Base-by-base conservation (phyloP, 805 yeast genomes). In the Suhomyces sp. region DNA sequence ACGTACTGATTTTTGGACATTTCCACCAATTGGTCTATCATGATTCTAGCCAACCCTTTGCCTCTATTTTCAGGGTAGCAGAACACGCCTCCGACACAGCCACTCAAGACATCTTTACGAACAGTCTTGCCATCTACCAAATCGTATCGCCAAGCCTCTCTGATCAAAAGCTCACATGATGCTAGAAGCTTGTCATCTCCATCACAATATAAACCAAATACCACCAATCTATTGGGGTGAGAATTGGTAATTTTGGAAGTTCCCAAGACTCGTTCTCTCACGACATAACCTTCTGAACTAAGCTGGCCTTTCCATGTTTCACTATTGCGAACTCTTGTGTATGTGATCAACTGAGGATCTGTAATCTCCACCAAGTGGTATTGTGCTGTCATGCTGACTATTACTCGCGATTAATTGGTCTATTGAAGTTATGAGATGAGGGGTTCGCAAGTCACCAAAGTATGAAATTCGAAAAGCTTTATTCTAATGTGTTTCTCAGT, bases 21-120 rank as follows among this genome's bases (percentile, higher is more conserved):
- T 22, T 69, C 66, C 40, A 71, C 69, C 46, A 73, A 53, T 54
- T 68, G 64, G 54, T 73, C 75, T 26, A 73, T 60, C 79, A 76
- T 75, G 26, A 73, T 62, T 23, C 60, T 56, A 13, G 76, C 78
- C 50, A 65, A 66, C 0, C 79, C 78, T 42, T 68, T 64, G 8
- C 73, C 72, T 46, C 80, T 59, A 57, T 67, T 56, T 42, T 67
- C 70, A 4, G 69, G 69, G 47, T 67, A 68, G 3, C 78, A 73
- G 60, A 58, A 75, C 2, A 76, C 80, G 2, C 74, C 77, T 13
- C 79, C 79, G 38, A 76, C 64, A 49, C 77, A 71, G 1, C 76
- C 80, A 49, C 71, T 56, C 19, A 57, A 55, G 15, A 71, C 59
- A 3, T 55, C 55, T 10, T 56, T 49, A 31, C 59, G 53, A 4